Evolutionary conservation across 306 rosid species (phyloP).

Genomic region (Dalbergia oliveri): DNA sequence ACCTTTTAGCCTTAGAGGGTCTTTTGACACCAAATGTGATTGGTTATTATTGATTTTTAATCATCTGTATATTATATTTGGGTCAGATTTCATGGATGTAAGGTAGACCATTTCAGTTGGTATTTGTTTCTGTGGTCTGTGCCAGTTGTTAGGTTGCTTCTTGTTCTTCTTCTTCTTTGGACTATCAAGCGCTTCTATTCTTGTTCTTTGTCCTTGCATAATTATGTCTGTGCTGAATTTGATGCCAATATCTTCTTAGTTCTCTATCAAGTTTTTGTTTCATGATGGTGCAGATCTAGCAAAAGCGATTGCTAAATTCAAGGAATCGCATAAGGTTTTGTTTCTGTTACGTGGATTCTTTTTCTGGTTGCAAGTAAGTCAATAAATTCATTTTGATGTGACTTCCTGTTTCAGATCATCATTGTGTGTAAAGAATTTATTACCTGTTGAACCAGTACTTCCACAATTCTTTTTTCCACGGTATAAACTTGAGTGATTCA

Average conservation of each 20-base stretch:
- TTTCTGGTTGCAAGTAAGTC: conserved; percentile 78
- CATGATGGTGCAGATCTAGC: conserved; percentile 61
- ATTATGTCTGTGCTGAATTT: conserved; percentile 23
- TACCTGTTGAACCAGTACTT: conserved; percentile 4
- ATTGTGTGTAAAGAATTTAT: neutral
- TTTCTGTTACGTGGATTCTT: conserved; percentile 79
- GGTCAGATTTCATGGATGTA: conserved; percentile 18
- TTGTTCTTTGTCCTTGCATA: neutral
- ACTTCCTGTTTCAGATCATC: conserved; percentile 24
- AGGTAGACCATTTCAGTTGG: conserved; percentile 17
- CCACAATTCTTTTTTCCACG: neutral
- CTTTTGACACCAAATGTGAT: conserved; percentile 4
- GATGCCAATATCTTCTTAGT: conserved; percentile 15
- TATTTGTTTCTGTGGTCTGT: conserved; percentile 36
- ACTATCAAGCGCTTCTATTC: conserved; percentile 17
- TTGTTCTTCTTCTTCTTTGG: neutral
- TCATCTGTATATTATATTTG: conserved; percentile 5
- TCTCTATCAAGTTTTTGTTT: conserved; percentile 31
- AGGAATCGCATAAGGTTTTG: conserved; percentile 52
- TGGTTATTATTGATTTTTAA: neutral
- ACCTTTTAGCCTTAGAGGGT: neutral
- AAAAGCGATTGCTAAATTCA: conserved; percentile 44
- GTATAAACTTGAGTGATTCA: conserved; percentile 16
- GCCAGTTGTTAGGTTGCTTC: conserved; percentile 17
- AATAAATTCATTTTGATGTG: conserved; percentile 32